These are phyloP conservation scores for Paraphysoderma sedebokerense DNA, from an alignment of 371 early-diverging fungal genomes.

Conservation along the genomic window DNA sequence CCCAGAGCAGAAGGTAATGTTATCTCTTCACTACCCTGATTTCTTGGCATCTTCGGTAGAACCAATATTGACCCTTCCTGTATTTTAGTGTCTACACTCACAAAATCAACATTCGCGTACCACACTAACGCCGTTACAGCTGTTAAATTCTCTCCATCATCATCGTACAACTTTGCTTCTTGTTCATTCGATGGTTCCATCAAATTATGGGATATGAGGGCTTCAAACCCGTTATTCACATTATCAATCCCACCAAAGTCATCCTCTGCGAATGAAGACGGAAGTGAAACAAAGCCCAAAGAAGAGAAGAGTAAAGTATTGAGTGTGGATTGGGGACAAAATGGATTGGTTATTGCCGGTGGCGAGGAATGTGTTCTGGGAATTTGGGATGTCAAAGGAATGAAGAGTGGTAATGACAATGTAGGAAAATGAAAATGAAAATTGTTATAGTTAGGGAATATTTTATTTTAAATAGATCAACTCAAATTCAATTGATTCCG, in stretches of 20 bases:
- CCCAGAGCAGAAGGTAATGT: constrained; percentile 46
- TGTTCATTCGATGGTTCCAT: constrained; percentile 75
- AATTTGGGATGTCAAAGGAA: not conserved
- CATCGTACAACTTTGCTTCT: constrained; percentile 51
- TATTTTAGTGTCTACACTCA: constrained; percentile 43
- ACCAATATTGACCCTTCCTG: not conserved
- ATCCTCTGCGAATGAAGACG: not conserved
- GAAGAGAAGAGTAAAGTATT: not conserved
- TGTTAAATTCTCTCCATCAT: constrained; percentile 69
- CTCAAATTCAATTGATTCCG: too few relatives aligned
- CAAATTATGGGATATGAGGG: constrained; percentile 84
- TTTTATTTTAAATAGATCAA: too few relatives aligned
- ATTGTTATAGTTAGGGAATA: too few relatives aligned
- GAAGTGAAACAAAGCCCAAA: not conserved
- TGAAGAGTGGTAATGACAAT: not conserved
- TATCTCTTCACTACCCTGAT: not conserved
- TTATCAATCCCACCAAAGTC: not conserved
- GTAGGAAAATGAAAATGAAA: too few relatives aligned
- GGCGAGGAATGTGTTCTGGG: not conserved
- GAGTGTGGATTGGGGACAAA: not conserved
- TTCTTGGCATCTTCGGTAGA: not conserved
- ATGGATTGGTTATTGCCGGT: not conserved
- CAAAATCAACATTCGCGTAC: constrained; percentile 54
- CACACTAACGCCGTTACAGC: constrained; percentile 69
- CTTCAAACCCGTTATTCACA: not conserved